These are phyloP conservation scores for Syzygium jambos DNA, from an alignment of 345 rosid species.

Conservation along the genomic window DNA sequence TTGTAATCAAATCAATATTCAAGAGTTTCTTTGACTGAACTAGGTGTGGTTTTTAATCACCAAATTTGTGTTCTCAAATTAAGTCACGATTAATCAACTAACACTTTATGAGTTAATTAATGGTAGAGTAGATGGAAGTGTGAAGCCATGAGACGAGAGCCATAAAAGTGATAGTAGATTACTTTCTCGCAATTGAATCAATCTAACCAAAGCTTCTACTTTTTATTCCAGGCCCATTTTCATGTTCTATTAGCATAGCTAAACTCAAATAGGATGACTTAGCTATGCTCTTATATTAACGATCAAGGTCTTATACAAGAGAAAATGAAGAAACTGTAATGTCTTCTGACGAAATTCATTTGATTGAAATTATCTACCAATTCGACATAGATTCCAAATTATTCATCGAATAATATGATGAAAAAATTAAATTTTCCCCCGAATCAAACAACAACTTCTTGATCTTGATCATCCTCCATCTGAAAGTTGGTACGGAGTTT, in stretches of 20 bases:
- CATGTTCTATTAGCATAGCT: too few relatives aligned
- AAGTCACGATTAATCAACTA: neutral
- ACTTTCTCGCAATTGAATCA: too few relatives aligned
- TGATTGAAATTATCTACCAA: neutral
- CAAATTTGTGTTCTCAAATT: neutral
- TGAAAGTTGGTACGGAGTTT: rapidly evolving
- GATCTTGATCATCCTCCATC: neutral
- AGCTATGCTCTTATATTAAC: neutral
- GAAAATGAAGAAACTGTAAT: neutral
- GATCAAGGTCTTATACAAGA: neutral
- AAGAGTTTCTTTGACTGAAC: too few relatives aligned
- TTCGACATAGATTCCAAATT: neutral
- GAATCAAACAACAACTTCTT: too few relatives aligned
- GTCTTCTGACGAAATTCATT: too few relatives aligned
- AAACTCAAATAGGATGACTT: neutral
- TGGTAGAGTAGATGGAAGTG: neutral
- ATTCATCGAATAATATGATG: neutral
- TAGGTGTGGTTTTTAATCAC: too few relatives aligned
- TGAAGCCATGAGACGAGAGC: neutral
- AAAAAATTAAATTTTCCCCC: too few relatives aligned
- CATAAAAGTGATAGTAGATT: neutral
- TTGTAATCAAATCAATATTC: neutral
- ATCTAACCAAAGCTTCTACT: too few relatives aligned
- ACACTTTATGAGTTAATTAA: neutral
- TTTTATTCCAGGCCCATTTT: too few relatives aligned